Percentiles rank a stretch among this genome's conserved stretches.
Evolutionary conservation across 306 rosid genomes (phyloP).

Genomic region (Rosa multiflora): DNA sequence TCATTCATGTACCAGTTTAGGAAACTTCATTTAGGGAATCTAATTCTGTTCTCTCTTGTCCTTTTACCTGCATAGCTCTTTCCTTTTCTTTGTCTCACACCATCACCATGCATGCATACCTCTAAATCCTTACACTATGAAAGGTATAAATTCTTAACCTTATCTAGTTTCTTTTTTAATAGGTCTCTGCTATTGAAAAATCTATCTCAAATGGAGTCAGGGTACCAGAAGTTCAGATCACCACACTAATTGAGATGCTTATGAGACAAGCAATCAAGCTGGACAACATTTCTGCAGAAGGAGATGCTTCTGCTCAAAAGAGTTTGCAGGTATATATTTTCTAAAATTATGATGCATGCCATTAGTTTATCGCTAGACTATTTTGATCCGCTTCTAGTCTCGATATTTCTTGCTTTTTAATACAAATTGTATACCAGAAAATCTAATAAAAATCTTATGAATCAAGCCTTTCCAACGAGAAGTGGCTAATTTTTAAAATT

Average conservation of each 20-base stretch:
- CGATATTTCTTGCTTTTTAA: not conserved
- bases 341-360: not conserved
- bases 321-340: slow-evolving; percentile 47
- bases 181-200: slow-evolving; percentile 61
- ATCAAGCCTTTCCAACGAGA: not conserved
- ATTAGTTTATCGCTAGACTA: not conserved
- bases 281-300: slow-evolving; percentile 65
- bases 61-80: not conserved
- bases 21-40: not conserved
- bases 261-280: slow-evolving; percentile 86
- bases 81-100: not conserved
- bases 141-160: not conserved
- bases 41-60: not conserved
- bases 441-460: not conserved
- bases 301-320: slow-evolving; percentile 64
- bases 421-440: not conserved
- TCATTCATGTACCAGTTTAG: not conserved
- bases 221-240: slow-evolving; percentile 84
- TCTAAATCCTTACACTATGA: not conserved
- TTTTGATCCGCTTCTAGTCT: not conserved
- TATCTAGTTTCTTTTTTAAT: not conserved
- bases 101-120: no score
- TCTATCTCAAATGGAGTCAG: slow-evolving; percentile 55
- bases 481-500: not conserved
- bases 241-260: slow-evolving; percentile 75